Evolutionary conservation across 2,329 filamentous ascomycete genomes (phyloP), one percentile per base, ranked within the genome.

Genomic region (Penicillium concentricum): DNA sequence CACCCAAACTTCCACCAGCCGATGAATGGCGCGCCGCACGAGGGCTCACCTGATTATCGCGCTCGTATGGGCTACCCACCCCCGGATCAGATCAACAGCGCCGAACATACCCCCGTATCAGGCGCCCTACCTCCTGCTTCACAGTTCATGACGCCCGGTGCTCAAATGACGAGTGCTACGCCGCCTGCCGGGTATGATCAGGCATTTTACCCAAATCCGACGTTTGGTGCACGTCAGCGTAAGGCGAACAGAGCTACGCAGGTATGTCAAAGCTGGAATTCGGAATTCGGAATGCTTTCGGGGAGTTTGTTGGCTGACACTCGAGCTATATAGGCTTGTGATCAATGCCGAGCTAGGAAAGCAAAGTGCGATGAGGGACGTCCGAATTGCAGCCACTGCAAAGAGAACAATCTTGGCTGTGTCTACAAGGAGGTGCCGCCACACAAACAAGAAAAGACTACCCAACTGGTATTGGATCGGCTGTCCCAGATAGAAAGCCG

Each of bases 341-440:
- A 96, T 69, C 90, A 88, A 73, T 96, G 92, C 75, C 87, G 92
- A 57, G 84, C 89, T 59, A 83, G 93, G 38, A 96, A 96, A 74
- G 91, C 91, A 15, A 96, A 96, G 75, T 96, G 92, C 72, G 91
- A 96, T 67, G 92, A 96, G 78, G 87, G 87, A 12, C 87, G 89
- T 63, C 92, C 89, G 2, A 88, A 89, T 67, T 93, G 91, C 70
- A 91, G 88, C 38, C 86, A 87, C 67, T 99, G 94, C 73, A 89
- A 88, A 67, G 92, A 97, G 65, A 95, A 95, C 71, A 87, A 84
- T 63, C 82, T 91, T 32, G 82, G 87, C 51, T 99, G 91, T 78
- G 87, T 90, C 73, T 97, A 97, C 74, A 87, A 92, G 63, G 92
- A 97, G 69, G 89, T 94, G 6, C 89, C 91, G 22, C 91, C 91